Evolutionary conservation across 352 stramenopile genomes (phyloP).

Genomic region (Thalassiosira mediterranea): DNA sequence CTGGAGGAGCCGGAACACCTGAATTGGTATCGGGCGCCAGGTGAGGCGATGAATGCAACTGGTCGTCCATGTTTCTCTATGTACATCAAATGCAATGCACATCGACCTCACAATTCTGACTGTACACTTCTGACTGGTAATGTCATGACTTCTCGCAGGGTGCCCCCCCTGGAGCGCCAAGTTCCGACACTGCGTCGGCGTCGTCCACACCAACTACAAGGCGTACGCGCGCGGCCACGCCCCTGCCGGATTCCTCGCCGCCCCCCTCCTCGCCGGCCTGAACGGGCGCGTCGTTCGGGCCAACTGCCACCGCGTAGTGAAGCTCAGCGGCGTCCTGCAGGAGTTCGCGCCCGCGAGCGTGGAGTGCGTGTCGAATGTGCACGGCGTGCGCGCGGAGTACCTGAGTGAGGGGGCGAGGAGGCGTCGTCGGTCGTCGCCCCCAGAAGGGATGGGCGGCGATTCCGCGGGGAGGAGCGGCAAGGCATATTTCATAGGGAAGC

Average conservation of each 20-base stretch:
- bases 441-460: background rate
- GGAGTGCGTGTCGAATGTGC: constrained; percentile 84
- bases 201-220: constrained; percentile 87
- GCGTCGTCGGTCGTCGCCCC: background rate
- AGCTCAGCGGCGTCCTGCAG: constrained; percentile 82
- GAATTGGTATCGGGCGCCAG: constrained; percentile 85
- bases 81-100: too few species aligned
- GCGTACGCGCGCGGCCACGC: constrained; percentile 70
- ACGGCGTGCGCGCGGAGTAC: constrained; percentile 80
- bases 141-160: too few species aligned
- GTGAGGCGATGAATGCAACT: constrained; percentile 28
- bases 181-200: constrained; percentile 80
- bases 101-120: too few species aligned
- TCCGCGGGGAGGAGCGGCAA: constrained; percentile 1
- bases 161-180: constrained; percentile 69
- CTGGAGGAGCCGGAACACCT: constrained; percentile 86
- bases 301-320: constrained; percentile 87
- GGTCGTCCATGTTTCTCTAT: too few species aligned
- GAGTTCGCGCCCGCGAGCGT: constrained; percentile 83
- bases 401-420: constrained; percentile 44
- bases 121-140: too few species aligned
- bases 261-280: constrained; percentile 30
- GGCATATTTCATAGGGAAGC: constrained; percentile 88
- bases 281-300: constrained; percentile 78
- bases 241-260: constrained; percentile 37